Percentiles rank a stretch among this genome's conserved stretches.
These are phyloP conservation scores for Claviceps cyperi DNA, from an alignment of 2,329 filamentous ascomycete species.

Conservation along the genomic window DNA sequence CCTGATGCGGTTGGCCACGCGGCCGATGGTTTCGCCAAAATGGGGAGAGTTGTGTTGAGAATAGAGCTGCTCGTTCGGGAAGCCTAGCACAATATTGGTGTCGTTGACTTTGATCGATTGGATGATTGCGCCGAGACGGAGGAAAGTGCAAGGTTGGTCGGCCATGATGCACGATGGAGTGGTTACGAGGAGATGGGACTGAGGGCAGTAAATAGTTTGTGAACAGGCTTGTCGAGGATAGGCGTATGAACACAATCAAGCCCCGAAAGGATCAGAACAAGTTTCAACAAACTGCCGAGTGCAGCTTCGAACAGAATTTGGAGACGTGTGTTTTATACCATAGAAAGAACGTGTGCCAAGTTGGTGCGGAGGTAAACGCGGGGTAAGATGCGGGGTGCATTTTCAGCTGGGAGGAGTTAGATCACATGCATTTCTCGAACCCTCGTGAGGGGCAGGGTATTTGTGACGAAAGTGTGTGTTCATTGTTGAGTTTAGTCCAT, in stretches of 20 bases:
- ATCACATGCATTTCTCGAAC: too few species aligned
- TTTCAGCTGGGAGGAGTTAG: background rate
- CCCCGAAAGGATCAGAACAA: too few species aligned
- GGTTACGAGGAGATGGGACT: background rate
- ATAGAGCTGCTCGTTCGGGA: constrained; percentile 64
- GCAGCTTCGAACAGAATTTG: too few species aligned
- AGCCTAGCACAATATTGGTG: constrained; percentile 78
- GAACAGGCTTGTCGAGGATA: background rate
- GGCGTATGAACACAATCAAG: too few species aligned
- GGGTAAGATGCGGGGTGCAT: background rate
- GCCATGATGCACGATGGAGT: constrained; percentile 20
- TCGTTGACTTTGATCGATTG: constrained; percentile 66
- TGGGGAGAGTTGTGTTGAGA: constrained; percentile 58
- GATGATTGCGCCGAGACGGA: constrained; percentile 66
- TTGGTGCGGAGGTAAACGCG: background rate
- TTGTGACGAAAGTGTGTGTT: too few species aligned
- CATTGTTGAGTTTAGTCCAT: too few species aligned
- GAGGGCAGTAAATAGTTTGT: background rate
- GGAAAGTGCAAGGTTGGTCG: constrained; percentile 44
- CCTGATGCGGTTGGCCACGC: constrained; percentile 66
- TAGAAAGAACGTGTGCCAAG: too few species aligned
- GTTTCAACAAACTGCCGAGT: too few species aligned
- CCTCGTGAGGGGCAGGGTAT: too few species aligned
- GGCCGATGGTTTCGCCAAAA: constrained; percentile 91
- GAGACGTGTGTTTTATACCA: too few species aligned